Percentiles rank a stretch among this genome's conserved stretches.
phyloP scores from a whole-genome alignment of 2,329 filamentous ascomycete species.

The Monilinia laxa region DNA sequence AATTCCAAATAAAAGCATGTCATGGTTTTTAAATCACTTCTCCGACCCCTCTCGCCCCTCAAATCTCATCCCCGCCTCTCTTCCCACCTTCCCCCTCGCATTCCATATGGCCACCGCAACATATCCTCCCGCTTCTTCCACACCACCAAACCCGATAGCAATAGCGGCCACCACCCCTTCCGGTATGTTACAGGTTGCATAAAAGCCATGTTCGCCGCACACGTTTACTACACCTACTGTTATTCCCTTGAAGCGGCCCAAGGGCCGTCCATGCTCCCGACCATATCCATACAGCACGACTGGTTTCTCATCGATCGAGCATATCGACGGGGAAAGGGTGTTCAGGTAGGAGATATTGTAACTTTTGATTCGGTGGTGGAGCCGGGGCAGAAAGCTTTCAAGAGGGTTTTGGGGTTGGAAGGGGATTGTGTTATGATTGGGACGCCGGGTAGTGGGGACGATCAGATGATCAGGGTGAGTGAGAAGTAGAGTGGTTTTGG shows the following conservation, averaged over 20 bases:
- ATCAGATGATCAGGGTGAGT: slow-evolving; percentile 58
- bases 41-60: background rate
- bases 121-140: slow-evolving; percentile 20
- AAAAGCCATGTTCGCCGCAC: slow-evolving; percentile 49
- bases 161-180: slow-evolving; percentile 38
- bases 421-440: slow-evolving; percentile 70
- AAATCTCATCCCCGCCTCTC: background rate
- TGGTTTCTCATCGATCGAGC: slow-evolving; percentile 66
- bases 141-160: slow-evolving; percentile 24
- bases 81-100: background rate
- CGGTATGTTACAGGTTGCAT: slow-evolving; percentile 48
- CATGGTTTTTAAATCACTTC: slow-evolving; percentile 23
- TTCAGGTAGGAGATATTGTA: slow-evolving; percentile 81
- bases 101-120: slow-evolving; percentile 6
- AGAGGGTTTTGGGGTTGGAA: slow-evolving; percentile 53
- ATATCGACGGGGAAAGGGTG: slow-evolving; percentile 65
- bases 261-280: slow-evolving; percentile 89
- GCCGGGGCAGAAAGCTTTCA: slow-evolving; percentile 61
- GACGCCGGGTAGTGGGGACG: slow-evolving; percentile 49
- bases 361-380: slow-evolving; percentile 73
- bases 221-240: slow-evolving; percentile 60
- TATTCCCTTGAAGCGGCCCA: slow-evolving; percentile 58
- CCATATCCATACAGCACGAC: slow-evolving; percentile 67
- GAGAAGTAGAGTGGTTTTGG: background rate
- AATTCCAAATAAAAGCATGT: slow-evolving; percentile 20